phyloP scores from a whole-genome alignment of 768 basidiomycete genomes.

The Panaeolus papilionaceus region DNA sequence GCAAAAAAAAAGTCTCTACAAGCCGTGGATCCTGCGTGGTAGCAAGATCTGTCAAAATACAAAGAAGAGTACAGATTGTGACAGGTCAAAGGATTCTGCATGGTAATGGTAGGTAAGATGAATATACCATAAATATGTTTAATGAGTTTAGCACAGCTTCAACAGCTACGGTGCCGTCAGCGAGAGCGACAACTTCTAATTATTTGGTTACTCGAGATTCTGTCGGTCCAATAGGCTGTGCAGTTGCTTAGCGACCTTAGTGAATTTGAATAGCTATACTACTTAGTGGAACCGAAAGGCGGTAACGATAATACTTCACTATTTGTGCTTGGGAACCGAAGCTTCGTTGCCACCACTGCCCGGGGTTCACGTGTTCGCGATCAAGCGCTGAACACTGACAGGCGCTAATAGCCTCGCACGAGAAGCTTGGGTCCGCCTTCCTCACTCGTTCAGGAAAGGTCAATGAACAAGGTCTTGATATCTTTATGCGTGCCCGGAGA shows the following conservation, averaged over 20 bases:
- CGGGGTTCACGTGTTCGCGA: background rate
- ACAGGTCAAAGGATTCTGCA: background rate
- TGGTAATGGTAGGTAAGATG: background rate
- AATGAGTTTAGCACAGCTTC: background rate
- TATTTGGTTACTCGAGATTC: constrained; percentile 16
- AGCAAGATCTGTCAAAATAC: background rate
- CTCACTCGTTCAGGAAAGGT: background rate
- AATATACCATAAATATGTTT: background rate
- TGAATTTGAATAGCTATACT: background rate
- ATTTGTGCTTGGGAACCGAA: background rate
- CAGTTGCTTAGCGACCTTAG: background rate
- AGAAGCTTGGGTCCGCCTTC: background rate
- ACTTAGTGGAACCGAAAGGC: background rate
- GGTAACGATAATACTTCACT: background rate
- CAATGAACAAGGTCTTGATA: background rate
- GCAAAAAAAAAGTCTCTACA: too few species aligned
- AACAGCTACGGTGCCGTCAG: background rate
- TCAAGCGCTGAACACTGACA: background rate
- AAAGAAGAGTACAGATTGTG: background rate
- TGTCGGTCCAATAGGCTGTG: constrained; percentile 17
- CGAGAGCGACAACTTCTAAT: background rate
- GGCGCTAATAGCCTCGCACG: background rate
- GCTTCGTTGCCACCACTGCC: background rate
- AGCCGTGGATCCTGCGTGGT: too few species aligned
- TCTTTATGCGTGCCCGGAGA: background rate